phyloP scores from a whole-genome alignment of 2,329 filamentous ascomycete genomes.

The Aspergillus terreus region DNA sequence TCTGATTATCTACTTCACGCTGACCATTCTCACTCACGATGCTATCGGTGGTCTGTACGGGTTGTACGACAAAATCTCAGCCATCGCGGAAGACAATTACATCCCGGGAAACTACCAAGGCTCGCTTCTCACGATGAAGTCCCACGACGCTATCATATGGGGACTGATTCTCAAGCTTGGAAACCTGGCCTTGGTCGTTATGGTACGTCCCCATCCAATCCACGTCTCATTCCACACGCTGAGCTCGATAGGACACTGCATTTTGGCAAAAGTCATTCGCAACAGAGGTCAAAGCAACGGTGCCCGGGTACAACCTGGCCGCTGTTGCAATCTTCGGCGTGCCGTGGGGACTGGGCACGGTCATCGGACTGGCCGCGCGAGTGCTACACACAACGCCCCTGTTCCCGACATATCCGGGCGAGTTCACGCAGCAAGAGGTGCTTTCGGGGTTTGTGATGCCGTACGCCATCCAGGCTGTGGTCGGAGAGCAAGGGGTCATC shows the following conservation, averaged over 20 bases:
- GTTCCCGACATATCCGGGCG: conserved; percentile 43
- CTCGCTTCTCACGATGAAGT: conserved; percentile 49
- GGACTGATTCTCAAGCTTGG: conserved; percentile 48
- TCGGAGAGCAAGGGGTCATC: conserved; percentile 41
- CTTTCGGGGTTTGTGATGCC: conserved; percentile 48
- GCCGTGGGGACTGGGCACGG: conserved; percentile 47
- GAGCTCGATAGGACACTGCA: conserved; percentile 39
- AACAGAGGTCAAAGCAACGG: conserved; percentile 45
- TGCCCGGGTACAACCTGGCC: conserved; percentile 47
- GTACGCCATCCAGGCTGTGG: conserved; percentile 42
- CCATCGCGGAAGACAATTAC: conserved; percentile 39
- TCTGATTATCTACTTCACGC: conserved; percentile 48
- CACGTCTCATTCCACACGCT: neutral
- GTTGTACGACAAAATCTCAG: conserved; percentile 47
- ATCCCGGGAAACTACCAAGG: conserved; percentile 47
- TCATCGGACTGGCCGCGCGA: conserved; percentile 44
- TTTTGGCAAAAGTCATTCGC: conserved; percentile 55
- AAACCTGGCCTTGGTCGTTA: conserved; percentile 48
- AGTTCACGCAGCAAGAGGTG: conserved; percentile 40
- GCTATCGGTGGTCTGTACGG: conserved; percentile 41
- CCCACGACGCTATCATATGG: conserved; percentile 42
- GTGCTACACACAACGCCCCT: conserved; percentile 46
- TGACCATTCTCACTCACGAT: conserved; percentile 43
- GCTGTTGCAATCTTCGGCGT: conserved; percentile 46
- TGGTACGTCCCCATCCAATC: conserved; percentile 28